Percentiles rank a stretch among this genome's conserved stretches.
phyloP scores from a whole-genome alignment of 2,329 filamentous ascomycete species.

The Verticillium tricorpus region DNA sequence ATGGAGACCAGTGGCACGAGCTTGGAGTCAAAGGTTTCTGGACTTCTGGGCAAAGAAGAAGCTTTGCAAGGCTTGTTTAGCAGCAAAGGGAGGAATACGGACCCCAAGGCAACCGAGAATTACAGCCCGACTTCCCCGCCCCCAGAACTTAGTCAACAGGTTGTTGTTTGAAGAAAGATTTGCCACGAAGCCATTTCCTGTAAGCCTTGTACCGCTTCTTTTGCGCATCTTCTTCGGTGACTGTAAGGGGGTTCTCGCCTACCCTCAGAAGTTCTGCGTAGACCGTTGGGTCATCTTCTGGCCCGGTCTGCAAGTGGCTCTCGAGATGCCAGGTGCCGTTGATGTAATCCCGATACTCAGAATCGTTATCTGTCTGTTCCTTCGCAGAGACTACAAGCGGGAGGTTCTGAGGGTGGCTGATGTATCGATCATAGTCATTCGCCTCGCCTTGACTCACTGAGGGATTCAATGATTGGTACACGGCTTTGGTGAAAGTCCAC shows the following conservation, averaged over 20 bases:
- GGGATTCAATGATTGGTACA: constrained; percentile 81
- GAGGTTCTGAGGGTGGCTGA: constrained; percentile 83
- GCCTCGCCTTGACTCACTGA: constrained; percentile 71
- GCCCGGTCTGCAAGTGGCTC: constrained; percentile 33
- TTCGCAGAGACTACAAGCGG: constrained; percentile 74
- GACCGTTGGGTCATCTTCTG: constrained; percentile 64
- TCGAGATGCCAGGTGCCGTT: constrained; percentile 50
- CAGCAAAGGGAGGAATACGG: background rate
- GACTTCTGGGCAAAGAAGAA: constrained; percentile 8
- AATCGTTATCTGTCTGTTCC: constrained; percentile 53
- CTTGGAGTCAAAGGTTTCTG: constrained; percentile 15
- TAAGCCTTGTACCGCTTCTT: constrained; percentile 99
- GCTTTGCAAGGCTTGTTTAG: background rate
- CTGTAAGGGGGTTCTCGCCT: constrained; percentile 78
- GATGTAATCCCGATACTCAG: constrained; percentile 78
- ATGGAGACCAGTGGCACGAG: background rate
- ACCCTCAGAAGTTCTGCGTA: constrained; percentile 75
- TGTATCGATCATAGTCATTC: constrained; percentile 83
- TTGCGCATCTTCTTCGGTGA: constrained; percentile 76
- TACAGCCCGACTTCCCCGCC: background rate
- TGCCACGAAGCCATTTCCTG: constrained; percentile 87
- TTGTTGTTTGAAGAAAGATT: constrained; percentile 93
- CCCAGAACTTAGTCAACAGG: constrained; percentile 45
- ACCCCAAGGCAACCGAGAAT: background rate
- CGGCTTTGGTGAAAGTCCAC: constrained; percentile 83